These are phyloP conservation scores for Gynandropsis gynandra DNA, from an alignment of 345 rosid species.

Conservation along the genomic window DNA sequence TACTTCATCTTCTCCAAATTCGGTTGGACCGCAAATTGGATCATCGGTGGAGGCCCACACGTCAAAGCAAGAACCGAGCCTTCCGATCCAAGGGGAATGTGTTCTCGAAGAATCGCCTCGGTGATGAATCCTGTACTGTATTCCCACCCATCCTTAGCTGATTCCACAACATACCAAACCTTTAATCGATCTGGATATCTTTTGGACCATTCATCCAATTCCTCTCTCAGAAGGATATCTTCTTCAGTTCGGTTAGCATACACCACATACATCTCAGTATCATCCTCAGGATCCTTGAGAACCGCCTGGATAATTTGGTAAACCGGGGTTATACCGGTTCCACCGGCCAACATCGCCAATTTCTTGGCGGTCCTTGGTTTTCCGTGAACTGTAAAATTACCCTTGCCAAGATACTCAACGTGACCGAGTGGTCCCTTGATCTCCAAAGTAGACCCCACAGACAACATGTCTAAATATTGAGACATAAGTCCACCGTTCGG, in stretches of 20 bases:
- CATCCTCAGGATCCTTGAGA: constrained; percentile 61
- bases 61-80: constrained; percentile 56
- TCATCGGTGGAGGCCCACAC: constrained; percentile 97
- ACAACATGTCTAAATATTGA: constrained; percentile 58
- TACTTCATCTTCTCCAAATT: constrained; percentile 84
- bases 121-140: constrained; percentile 66
- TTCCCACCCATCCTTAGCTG: constrained; percentile 57
- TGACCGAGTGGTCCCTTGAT: constrained; percentile 89
- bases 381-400: constrained; percentile 60
- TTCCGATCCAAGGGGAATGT: constrained; percentile 49
- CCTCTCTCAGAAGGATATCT: constrained; percentile 65
- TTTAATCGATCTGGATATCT: constrained; percentile 46
- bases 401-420: constrained; percentile 62
- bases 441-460: constrained; percentile 48
- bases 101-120: constrained; percentile 55
- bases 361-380: constrained; percentile 60
- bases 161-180: constrained; percentile 78
- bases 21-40: constrained; percentile 83
- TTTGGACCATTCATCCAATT: constrained; percentile 66
- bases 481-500: constrained; percentile 88
- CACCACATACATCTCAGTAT: constrained; percentile 66
- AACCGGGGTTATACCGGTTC: constrained; percentile 87
- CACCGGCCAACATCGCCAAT: constrained; percentile 82
- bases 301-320: constrained; percentile 76
- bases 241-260: constrained; percentile 83